A percentile compares a stretch with the other conserved stretches of the same genome.
phyloP scores from a whole-genome alignment of 768 basidiomycete species.

The Agaricus blazei region DNA sequence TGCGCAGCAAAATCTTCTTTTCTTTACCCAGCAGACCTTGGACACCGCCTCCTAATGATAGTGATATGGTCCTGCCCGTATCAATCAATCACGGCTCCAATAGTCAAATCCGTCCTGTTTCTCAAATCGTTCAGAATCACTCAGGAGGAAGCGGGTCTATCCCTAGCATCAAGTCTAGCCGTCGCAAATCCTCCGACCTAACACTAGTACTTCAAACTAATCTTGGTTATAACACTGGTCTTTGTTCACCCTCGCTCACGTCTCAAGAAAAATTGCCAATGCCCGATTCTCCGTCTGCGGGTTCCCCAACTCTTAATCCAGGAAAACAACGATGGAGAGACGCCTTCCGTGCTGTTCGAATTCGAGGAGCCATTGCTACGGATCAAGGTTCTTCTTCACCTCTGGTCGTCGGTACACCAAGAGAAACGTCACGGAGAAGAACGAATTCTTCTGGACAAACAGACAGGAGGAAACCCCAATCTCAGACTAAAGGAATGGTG shows the following conservation, averaged over 20 bases:
- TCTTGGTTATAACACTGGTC: constrained; percentile 11
- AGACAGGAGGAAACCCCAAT: neutral
- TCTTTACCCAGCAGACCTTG: neutral
- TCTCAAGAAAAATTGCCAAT: constrained; percentile 17
- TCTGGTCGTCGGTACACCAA: neutral
- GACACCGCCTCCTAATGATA: neutral
- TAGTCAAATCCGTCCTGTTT: neutral
- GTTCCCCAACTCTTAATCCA: constrained; percentile 3
- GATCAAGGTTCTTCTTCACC: neutral
- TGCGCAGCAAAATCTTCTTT: neutral
- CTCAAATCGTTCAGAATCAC: neutral
- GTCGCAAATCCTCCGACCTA: constrained; percentile 18
- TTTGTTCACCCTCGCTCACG: constrained; percentile 13
- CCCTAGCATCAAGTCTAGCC: constrained; percentile 4
- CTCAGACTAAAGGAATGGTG: constrained; percentile 1
- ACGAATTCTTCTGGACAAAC: constrained; percentile 7
- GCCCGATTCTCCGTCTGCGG: neutral
- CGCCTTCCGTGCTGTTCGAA: constrained; percentile 37
- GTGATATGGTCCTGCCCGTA: neutral
- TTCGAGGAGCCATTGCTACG: constrained; percentile 20
- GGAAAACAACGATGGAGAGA: constrained; percentile 42
- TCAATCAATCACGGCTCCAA: neutral
- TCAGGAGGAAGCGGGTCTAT: constrained; percentile 9
- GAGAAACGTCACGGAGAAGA: constrained; percentile 6
- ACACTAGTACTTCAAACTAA: constrained; percentile 5